phyloP scores from a whole-genome alignment of 1,139 yeast genomes.

The Lodderomyces metapsilosis region DNA sequence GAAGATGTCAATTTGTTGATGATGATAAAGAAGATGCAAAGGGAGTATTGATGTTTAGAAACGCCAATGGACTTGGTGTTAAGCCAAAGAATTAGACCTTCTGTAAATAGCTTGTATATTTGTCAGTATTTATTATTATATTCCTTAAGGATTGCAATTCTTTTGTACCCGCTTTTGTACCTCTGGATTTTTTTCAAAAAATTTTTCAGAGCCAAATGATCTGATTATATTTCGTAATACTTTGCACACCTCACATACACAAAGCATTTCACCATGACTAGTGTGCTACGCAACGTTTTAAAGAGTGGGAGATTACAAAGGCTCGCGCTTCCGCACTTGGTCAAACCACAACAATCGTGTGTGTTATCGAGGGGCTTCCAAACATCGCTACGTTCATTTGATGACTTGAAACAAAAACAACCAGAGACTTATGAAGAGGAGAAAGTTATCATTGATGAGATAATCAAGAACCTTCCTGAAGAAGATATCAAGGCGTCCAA shows the following conservation, averaged over 20 bases:
- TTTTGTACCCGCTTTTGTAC: not conserved
- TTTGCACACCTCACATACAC: too few species aligned
- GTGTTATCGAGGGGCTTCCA: conserved; percentile 10
- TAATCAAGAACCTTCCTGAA: conserved; percentile 49
- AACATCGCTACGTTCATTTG: conserved; percentile 7
- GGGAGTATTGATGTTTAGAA: conserved; percentile 65
- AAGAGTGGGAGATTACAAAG: conserved; percentile 5
- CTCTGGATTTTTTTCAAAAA: not conserved
- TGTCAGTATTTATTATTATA: not conserved
- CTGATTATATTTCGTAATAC: not conserved
- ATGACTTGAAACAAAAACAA: conserved; percentile 9
- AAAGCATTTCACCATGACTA: conserved; percentile 11
- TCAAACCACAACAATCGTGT: not conserved
- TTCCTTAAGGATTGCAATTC: not conserved
- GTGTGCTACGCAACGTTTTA: conserved; percentile 15
- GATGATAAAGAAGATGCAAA: conserved; percentile 57
- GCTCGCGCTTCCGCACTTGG: conserved; percentile 1
- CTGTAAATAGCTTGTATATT: conserved; percentile 8
- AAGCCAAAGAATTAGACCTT: conserved; percentile 35
- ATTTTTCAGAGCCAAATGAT: conserved; percentile 4
- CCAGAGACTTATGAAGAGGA: conserved; percentile 65
- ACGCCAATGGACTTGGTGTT: conserved; percentile 50
- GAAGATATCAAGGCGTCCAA: conserved; percentile 58
- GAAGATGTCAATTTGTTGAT: conserved; percentile 81
- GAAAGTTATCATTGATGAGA: conserved; percentile 61